phyloP scores from a whole-genome alignment of 139 green algal genomes.

The Micractinium conductrix region DNA sequence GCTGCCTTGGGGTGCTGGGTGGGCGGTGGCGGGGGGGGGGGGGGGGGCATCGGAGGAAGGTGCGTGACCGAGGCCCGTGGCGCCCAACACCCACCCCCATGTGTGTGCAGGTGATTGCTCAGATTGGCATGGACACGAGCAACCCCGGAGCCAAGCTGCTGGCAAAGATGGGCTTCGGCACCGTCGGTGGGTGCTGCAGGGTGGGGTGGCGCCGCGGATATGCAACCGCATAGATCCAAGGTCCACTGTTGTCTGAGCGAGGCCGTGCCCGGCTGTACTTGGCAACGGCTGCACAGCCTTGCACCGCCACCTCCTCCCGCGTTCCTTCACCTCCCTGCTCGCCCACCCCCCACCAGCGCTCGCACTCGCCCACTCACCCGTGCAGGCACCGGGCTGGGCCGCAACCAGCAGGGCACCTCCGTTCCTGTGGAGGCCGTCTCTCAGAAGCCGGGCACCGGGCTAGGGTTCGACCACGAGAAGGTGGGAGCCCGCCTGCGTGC shows the following conservation, averaged over 20 bases:
- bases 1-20: not conserved
- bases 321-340: too few relatives aligned
- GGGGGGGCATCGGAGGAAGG: not conserved
- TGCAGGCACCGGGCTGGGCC: conserved; percentile 63
- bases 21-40: not conserved
- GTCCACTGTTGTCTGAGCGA: too few relatives aligned
- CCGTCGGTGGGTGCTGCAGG: too few relatives aligned
- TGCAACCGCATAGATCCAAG: too few relatives aligned
- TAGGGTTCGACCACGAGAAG: conserved; percentile 52
- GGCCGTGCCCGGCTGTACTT: too few relatives aligned
- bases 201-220: too few relatives aligned
- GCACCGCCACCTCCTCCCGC: too few relatives aligned
- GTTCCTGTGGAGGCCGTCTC: conserved; percentile 51
- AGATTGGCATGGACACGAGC: not conserved
- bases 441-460: conserved; percentile 33
- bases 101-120: not conserved
- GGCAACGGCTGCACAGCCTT: too few relatives aligned
- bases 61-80: too few relatives aligned
- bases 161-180: conserved; percentile 78
- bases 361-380: too few relatives aligned
- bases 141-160: conserved; percentile 74
- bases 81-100: too few relatives aligned
- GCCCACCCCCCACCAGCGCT: too few relatives aligned
- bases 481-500: not conserved
- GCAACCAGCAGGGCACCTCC: conserved; percentile 57